Conservation (phyloP, 441 rosid genomes). For the Daphne laureola region DNA sequence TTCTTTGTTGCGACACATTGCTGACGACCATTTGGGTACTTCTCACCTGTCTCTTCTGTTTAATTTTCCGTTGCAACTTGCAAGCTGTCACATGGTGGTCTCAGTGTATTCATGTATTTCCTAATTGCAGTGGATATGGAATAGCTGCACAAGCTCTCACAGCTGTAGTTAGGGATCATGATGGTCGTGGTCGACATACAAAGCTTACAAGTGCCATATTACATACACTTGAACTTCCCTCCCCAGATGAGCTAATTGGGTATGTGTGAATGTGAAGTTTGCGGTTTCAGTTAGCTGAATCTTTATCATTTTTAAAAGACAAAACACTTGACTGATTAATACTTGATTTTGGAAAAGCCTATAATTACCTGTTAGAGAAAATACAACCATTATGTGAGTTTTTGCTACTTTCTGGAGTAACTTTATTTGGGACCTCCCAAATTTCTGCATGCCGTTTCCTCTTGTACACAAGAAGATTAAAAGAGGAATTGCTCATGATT, state of each 20-base stretch:
- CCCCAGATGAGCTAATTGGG: slow-evolving; percentile 93
- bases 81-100: too few relatives aligned
- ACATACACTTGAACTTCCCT: slow-evolving; percentile 58
- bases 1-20: too few relatives aligned
- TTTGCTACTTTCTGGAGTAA: too few relatives aligned
- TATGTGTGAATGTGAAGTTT: slow-evolving; percentile 16
- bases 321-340: neutral
- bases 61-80: too few relatives aligned
- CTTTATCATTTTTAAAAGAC: neutral
- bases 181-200: slow-evolving; percentile 88
- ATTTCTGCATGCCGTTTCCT: too few relatives aligned
- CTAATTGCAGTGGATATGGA: slow-evolving; percentile 85
- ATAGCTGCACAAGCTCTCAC: slow-evolving; percentile 91
- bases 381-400: too few relatives aligned
- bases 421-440: too few relatives aligned
- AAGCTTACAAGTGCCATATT: slow-evolving; percentile 59
- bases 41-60: too few relatives aligned
- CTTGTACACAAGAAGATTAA: too few relatives aligned
- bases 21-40: too few relatives aligned
- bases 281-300: neutral
- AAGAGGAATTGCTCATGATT: too few relatives aligned
- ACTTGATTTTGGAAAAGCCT: neutral
- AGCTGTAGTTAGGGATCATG: slow-evolving; percentile 81
- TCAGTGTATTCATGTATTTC: neutral
- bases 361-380: too few relatives aligned